These are phyloP conservation scores for Pseudogymnoascus sp. DNA, from an alignment of 2,329 filamentous ascomycete genomes.

Conservation along the genomic window DNA sequence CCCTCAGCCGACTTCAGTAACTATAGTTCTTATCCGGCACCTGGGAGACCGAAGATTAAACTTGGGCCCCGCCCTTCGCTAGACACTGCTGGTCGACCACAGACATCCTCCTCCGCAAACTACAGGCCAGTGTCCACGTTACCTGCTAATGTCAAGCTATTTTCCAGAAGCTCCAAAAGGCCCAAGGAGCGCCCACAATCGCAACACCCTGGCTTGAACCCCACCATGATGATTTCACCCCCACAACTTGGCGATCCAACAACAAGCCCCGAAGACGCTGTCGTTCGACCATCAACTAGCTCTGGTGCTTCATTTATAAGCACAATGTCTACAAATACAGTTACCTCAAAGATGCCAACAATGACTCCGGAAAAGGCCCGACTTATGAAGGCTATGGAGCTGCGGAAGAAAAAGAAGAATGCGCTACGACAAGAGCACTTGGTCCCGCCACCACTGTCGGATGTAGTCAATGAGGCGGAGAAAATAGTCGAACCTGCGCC, in stretches of 20 bases:
- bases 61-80: conserved; percentile 76
- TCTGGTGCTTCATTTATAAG: conserved; percentile 21
- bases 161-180: conserved; percentile 50
- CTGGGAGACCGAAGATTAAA: conserved; percentile 73
- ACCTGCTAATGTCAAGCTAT: conserved; percentile 70
- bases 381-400: conserved; percentile 86
- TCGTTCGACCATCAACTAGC: conserved; percentile 21
- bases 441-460: conserved; percentile 3
- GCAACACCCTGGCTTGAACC: conserved; percentile 20
- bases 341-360: conserved; percentile 30
- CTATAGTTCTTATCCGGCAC: conserved; percentile 39
- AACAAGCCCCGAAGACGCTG: conserved; percentile 19
- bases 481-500: neutral
- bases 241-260: conserved; percentile 19
- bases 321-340: conserved; percentile 16
- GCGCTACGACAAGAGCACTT: conserved; percentile 12
- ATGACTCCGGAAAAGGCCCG: conserved; percentile 85
- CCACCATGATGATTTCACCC: conserved; percentile 23
- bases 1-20: conserved; percentile 43
- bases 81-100: conserved; percentile 51
- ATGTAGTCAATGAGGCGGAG: neutral
- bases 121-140: conserved; percentile 69
- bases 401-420: conserved; percentile 72
- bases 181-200: conserved; percentile 37
- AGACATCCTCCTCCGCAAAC: conserved; percentile 51